Evolutionary conservation across 768 basidiomycete species (phyloP).

Genomic region (Terana coerulea): DNA sequence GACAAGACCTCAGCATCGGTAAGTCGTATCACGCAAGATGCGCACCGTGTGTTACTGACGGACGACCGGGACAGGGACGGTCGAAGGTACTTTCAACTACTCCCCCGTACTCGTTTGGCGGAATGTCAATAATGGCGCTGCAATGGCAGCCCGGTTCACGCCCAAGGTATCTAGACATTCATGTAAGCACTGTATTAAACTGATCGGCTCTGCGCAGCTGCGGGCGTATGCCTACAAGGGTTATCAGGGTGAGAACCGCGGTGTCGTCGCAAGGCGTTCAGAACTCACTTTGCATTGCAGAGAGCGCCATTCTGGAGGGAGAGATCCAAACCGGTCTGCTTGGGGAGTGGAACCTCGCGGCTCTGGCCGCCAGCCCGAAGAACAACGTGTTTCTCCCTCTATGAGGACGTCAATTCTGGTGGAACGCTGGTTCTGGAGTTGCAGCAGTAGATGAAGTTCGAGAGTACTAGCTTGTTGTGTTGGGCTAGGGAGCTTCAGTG

Average conservation of each 20-base stretch:
- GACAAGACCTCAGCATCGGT: not conserved
- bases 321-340: not conserved
- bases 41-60: too few relatives aligned
- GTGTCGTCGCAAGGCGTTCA: not conserved
- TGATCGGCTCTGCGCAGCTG: not conserved
- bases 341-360: not conserved
- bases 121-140: not conserved
- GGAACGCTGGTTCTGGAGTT: too few relatives aligned
- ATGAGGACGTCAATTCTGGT: not conserved
- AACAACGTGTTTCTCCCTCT: not conserved
- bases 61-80: not conserved
- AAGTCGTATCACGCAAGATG: too few relatives aligned
- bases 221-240: not conserved
- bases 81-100: not conserved
- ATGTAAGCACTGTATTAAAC: not conserved
- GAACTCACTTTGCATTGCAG: not conserved
- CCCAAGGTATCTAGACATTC: not conserved
- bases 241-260: not conserved
- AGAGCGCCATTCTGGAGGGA: not conserved
- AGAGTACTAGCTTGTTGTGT: too few relatives aligned
- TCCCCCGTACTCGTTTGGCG: not conserved
- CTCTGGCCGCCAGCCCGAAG: not conserved
- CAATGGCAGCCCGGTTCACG: not conserved
- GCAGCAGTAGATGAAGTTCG: too few relatives aligned
- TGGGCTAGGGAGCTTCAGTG: too few relatives aligned